phyloP scores from a whole-genome alignment of 108 stramenopile species.

The Aurantiochytrium sp. region DNA sequence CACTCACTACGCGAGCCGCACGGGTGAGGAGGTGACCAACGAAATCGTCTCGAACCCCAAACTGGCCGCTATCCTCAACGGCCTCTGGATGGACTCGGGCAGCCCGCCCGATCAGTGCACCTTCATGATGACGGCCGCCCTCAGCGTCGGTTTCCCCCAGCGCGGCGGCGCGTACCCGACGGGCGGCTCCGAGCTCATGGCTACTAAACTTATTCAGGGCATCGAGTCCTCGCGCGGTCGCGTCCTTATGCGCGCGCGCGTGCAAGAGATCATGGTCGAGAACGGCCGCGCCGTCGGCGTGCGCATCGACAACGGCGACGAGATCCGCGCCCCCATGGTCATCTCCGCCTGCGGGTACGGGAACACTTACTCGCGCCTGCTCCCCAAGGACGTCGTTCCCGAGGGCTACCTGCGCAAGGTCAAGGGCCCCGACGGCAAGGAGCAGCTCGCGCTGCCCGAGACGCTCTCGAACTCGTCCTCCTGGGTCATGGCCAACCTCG shows the following conservation, averaged over 20 bases:
- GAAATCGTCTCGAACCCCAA: slow-evolving; percentile 32
- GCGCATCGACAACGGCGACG: slow-evolving; percentile 36
- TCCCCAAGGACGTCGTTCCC: neutral
- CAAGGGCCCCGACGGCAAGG: neutral
- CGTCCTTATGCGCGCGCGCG: slow-evolving; percentile 32
- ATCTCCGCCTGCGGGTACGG: slow-evolving; percentile 37
- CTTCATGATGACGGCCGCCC: slow-evolving; percentile 41
- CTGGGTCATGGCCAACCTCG: neutral
- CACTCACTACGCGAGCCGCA: neutral
- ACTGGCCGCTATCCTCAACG: slow-evolving; percentile 4
- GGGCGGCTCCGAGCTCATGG: slow-evolving; percentile 34
- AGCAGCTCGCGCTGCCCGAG: neutral
- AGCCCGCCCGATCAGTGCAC: slow-evolving; percentile 28
- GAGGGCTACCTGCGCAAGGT: neutral
- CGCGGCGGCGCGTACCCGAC: slow-evolving; percentile 35
- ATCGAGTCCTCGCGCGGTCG: slow-evolving; percentile 37
- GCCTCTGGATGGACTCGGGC: slow-evolving; percentile 40
- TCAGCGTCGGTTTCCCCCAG: slow-evolving; percentile 33
- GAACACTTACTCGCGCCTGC: slow-evolving; percentile 29
- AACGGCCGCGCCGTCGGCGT: slow-evolving; percentile 38
- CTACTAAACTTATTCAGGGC: neutral
- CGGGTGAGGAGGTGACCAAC: slow-evolving; percentile 28
- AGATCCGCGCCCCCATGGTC: slow-evolving; percentile 5
- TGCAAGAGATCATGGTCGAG: slow-evolving; percentile 42
- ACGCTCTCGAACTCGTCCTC: neutral